phyloP scores from a whole-genome alignment of 768 basidiomycete species.

The Russula abietina region DNA sequence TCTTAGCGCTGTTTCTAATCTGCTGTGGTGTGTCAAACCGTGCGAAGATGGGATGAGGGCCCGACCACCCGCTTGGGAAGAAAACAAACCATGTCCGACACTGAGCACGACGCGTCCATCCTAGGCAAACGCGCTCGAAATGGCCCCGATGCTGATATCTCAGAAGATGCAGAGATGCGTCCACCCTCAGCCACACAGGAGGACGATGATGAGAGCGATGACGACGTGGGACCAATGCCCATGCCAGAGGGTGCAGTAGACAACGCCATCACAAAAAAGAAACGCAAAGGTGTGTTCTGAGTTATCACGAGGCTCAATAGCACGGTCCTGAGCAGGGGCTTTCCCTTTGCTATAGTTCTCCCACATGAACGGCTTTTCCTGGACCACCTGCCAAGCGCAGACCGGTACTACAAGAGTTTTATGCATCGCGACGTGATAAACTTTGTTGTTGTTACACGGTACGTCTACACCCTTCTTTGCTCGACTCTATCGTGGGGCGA shows the following conservation, averaged over 20 bases:
- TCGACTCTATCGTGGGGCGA: background rate
- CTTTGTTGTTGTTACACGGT: slow-evolving; percentile 87
- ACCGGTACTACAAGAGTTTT: slow-evolving; percentile 95
- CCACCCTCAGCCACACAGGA: slow-evolving; percentile 36
- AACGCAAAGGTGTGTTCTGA: slow-evolving; percentile 62
- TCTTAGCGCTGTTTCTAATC: background rate
- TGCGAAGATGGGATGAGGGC: background rate
- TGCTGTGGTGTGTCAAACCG: background rate
- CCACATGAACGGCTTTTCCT: slow-evolving; percentile 91
- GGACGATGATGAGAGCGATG: slow-evolving; percentile 54
- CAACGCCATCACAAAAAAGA: slow-evolving; percentile 53
- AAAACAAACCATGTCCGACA: slow-evolving; percentile 27
- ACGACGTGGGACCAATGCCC: slow-evolving; percentile 89
- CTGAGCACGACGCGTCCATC: slow-evolving; percentile 46
- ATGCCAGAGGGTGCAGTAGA: slow-evolving; percentile 46
- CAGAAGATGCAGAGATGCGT: slow-evolving; percentile 27
- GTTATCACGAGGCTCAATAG: background rate
- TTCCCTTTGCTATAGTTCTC: slow-evolving; percentile 49
- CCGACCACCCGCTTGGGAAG: background rate
- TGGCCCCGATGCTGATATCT: slow-evolving; percentile 27
- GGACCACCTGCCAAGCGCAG: slow-evolving; percentile 84
- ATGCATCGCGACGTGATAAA: slow-evolving; percentile 96
- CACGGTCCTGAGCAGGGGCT: background rate
- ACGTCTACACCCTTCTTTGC: slow-evolving; percentile 26
- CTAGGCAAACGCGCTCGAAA: slow-evolving; percentile 61